Evolutionary conservation across 2,329 filamentous ascomycete species (phyloP), one percentile per base, ranked within the genome.

Genomic region (Hortaea werneckii): DNA sequence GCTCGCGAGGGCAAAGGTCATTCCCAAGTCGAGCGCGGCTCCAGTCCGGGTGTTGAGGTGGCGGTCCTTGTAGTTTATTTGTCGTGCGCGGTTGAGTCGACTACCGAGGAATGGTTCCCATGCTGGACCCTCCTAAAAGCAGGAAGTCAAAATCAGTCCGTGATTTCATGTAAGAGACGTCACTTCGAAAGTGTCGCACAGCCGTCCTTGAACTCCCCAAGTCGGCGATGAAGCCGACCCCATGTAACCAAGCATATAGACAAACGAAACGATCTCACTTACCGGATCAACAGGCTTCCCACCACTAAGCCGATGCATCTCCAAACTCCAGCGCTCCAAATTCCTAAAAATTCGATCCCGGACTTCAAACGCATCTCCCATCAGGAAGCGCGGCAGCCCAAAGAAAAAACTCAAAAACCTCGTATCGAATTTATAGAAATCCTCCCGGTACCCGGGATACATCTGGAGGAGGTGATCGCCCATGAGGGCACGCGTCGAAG

Each of bases 401-500:
- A 61, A 61, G 44, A 61, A 60, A 48, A 61, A 57, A 11, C 45
- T 52, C 35, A 63, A 35, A 41, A 63, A 58, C 5, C 55, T 49
- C 7, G 44, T 43, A 39, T 63, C 61, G 44, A 61, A 64, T 2
- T 43, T 49, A 40, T 49, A 62, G 45, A 63, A 64, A 41, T 65
- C 60, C 29, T 52, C 37, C 40, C 52, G 54, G 45, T 53, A 58
- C 5, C 48, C 45, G 1, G 61, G 61, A 37, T 57, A 60, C 49
- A 59, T 54, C 42, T 59, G 42, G 11, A 62, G 34, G 5, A 65
- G 41, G 38, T 56, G 53, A 37, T 56, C 50, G 5, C 62, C 62
- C 37, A 61, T 47, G 12, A 65, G 43, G 1, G 61, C 58, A 6
- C 47, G 56, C 13, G 53, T 54, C 1, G 57, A 61, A 2, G 61